phyloP scores from a whole-genome alignment of 257 asterid species.

The Ajuga chamaepitys region DNA sequence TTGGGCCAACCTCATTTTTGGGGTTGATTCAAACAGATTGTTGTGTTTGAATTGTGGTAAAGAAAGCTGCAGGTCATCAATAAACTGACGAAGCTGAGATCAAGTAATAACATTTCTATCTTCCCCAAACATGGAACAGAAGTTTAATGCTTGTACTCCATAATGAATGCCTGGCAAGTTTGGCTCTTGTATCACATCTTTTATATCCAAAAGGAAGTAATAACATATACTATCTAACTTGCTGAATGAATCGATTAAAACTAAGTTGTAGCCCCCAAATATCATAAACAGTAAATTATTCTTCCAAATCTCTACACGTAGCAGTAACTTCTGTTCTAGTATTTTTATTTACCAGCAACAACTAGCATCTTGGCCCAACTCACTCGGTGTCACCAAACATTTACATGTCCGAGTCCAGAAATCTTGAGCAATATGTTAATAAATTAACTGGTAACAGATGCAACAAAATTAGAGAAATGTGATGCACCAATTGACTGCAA shows the following conservation, averaged over 20 bases:
- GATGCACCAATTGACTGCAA: background rate
- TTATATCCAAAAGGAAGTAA: no score
- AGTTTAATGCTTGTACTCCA: no score
- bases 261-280: no score
- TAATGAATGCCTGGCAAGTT: no score
- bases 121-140: no score
- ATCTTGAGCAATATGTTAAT: background rate
- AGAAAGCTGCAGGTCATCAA: background rate
- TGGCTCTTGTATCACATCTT: no score
- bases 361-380: background rate
- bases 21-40: background rate
- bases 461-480: background rate
- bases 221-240: no score
- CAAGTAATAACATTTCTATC: background rate
- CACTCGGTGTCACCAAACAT: background rate
- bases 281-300: background rate
- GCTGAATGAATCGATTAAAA: background rate
- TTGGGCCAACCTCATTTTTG: background rate
- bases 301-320: background rate
- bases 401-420: background rate
- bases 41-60: background rate
- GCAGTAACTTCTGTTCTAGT: background rate
- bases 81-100: background rate
- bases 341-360: background rate
- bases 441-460: background rate